A percentile compares a stretch with the other conserved stretches of the same genome.
Evolutionary conservation across 805 yeast species (phyloP).

Genomic region (Candida quercuum): DNA sequence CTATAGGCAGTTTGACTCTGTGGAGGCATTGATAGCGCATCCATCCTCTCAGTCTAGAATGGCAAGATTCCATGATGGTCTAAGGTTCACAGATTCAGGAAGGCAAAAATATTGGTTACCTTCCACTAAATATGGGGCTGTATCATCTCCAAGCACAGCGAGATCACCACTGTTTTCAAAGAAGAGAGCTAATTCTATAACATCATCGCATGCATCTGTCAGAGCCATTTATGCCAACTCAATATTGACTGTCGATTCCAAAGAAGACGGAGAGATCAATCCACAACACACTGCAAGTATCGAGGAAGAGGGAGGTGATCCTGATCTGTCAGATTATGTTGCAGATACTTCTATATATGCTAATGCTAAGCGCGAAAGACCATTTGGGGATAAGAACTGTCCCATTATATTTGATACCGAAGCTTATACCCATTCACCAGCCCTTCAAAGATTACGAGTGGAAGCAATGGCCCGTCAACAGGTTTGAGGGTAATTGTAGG

Average conservation of each 20-base stretch:
- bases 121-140: slow-evolving; percentile 2
- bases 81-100: slow-evolving; percentile 77
- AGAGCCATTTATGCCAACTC: slow-evolving; percentile 22
- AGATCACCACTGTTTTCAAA: slow-evolving; percentile 15
- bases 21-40: slow-evolving; percentile 62
- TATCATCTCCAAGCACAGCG: neutral
- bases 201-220: slow-evolving; percentile 19
- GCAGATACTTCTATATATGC: slow-evolving; percentile 31
- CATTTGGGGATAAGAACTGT: slow-evolving; percentile 35
- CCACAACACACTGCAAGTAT: neutral
- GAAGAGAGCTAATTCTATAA: slow-evolving; percentile 15
- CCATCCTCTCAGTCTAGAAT: slow-evolving; percentile 59
- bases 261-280: slow-evolving; percentile 5
- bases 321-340: slow-evolving; percentile 23
- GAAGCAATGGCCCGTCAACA: slow-evolving; percentile 18
- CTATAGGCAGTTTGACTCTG: slow-evolving; percentile 78
- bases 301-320: slow-evolving; percentile 2
- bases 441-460: slow-evolving; percentile 22
- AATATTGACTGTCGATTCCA: slow-evolving; percentile 14
- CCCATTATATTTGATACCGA: slow-evolving; percentile 32
- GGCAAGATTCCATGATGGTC: slow-evolving; percentile 75
- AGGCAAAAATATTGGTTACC: slow-evolving; percentile 71
- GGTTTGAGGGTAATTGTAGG: no score
- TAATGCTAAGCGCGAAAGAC: slow-evolving; percentile 28
- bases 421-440: slow-evolving; percentile 22